Evolutionary conservation across 345 rosid genomes (phyloP).

Genomic region (Conringia planisiliqua): DNA sequence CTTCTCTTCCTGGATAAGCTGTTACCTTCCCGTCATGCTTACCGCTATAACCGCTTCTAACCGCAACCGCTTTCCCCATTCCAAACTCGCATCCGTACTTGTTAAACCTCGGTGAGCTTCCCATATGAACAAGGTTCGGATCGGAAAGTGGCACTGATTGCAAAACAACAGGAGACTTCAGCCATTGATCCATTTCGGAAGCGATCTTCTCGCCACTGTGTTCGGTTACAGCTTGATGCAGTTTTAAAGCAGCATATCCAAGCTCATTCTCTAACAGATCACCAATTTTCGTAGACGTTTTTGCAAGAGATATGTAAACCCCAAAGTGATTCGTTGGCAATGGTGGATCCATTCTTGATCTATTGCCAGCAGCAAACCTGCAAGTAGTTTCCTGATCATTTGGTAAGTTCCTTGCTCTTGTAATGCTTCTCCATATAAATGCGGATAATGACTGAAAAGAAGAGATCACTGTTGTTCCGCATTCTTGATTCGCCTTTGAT

Average conservation of each 20-base stretch:
- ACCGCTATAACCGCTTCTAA: constrained; percentile 59
- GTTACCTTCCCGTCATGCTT: constrained; percentile 68
- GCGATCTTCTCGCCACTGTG: constrained; percentile 37
- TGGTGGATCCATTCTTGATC: constrained; percentile 54
- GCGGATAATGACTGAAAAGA: constrained; percentile 65
- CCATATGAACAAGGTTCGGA: constrained; percentile 48
- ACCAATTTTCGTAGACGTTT: constrained; percentile 31
- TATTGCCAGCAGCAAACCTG: constrained; percentile 40
- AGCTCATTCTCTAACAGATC: constrained; percentile 44
- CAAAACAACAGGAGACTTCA: constrained; percentile 29
- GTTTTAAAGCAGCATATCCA: constrained; percentile 65
- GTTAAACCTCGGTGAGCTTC: constrained; percentile 80
- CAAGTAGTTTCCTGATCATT: constrained; percentile 42
- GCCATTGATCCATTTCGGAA: constrained; percentile 30
- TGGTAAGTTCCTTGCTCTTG: constrained; percentile 39
- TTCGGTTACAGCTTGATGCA: constrained; percentile 47
- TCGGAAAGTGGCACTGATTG: constrained; percentile 18
- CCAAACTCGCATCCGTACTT: constrained; percentile 74
- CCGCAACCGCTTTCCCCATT: constrained; percentile 64
- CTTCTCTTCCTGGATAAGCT: constrained; percentile 61
- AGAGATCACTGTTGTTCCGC: constrained; percentile 48
- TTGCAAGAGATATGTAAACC: constrained; percentile 35
- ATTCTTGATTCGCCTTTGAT: constrained; percentile 54
- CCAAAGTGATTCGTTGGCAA: constrained; percentile 55
- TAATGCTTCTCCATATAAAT: constrained; percentile 57